A percentile compares a stretch with the other conserved stretches of the same genome.
These are phyloP conservation scores for Hericium erinaceus DNA, from an alignment of 768 basidiomycete species.

Conservation along the genomic window DNA sequence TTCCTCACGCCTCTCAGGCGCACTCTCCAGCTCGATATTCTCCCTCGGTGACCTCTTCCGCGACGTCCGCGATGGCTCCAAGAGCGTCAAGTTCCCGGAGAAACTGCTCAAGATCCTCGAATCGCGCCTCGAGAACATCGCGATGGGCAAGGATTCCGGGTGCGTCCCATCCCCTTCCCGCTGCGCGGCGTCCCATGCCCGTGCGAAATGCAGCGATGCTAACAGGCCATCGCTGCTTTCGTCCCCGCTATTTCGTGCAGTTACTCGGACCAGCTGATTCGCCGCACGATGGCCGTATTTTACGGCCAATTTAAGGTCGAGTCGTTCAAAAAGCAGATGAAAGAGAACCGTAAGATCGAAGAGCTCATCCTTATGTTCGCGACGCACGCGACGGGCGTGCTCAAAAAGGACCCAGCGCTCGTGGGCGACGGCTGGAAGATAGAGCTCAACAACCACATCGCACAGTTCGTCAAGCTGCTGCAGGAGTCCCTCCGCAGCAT, in stretches of 20 bases:
- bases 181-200: neutral
- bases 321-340: constrained; percentile 80
- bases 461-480: constrained; percentile 78
- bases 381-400: constrained; percentile 75
- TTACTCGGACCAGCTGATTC: constrained; percentile 83
- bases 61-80: constrained; percentile 68
- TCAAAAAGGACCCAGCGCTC: constrained; percentile 84
- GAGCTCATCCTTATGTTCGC: constrained; percentile 96
- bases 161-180: constrained; percentile 32
- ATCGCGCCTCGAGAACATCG: constrained; percentile 81
- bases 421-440: constrained; percentile 86
- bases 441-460: constrained; percentile 88
- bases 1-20: constrained; percentile 54
- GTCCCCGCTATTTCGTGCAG: constrained; percentile 28
- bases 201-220: neutral
- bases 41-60: constrained; percentile 74
- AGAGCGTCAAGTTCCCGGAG: constrained; percentile 89
- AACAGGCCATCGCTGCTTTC: neutral
- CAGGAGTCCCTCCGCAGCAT: constrained; percentile 67
- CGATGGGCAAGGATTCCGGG: constrained; percentile 87
- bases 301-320: constrained; percentile 86
- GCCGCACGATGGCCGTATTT: constrained; percentile 87
- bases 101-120: constrained; percentile 88
- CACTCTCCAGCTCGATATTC: constrained; percentile 46
- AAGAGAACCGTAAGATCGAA: constrained; percentile 95